Evolutionary conservation across 345 rosid species (phyloP).

Genomic region (Citropsis articulata): DNA sequence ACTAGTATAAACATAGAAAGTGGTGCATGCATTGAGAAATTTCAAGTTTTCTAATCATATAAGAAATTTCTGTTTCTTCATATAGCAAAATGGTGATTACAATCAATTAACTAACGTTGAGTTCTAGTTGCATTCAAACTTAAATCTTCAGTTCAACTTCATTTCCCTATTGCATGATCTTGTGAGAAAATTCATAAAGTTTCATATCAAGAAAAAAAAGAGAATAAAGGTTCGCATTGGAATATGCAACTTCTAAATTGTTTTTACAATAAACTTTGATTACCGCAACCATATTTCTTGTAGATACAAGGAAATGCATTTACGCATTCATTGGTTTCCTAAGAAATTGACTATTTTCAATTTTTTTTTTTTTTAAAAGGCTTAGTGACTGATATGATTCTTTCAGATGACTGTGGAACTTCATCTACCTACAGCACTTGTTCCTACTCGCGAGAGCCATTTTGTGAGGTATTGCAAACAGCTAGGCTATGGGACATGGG

Average conservation of each 20-base stretch:
- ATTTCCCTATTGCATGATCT: neutral
- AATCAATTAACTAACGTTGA: neutral
- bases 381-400: neutral
- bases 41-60: neutral
- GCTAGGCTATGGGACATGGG: constrained; percentile 34
- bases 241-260: neutral
- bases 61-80: neutral
- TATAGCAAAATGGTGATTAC: neutral
- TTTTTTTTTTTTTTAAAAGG: too few species aligned
- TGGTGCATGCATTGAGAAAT: neutral
- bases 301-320: neutral
- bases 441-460: constrained; percentile 32
- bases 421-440: constrained; percentile 41
- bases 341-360: neutral
- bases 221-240: too few species aligned
- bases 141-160: neutral
- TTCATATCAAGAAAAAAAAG: too few species aligned
- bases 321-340: neutral
- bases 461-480: constrained; percentile 44
- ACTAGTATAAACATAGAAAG: neutral
- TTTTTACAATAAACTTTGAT: neutral
- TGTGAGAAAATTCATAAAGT: neutral
- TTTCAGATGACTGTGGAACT: constrained; percentile 46
- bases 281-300: neutral
- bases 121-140: neutral